These are phyloP conservation scores for Thymus quinquecostatus DNA, from an alignment of 257 asterid species.

Conservation along the genomic window DNA sequence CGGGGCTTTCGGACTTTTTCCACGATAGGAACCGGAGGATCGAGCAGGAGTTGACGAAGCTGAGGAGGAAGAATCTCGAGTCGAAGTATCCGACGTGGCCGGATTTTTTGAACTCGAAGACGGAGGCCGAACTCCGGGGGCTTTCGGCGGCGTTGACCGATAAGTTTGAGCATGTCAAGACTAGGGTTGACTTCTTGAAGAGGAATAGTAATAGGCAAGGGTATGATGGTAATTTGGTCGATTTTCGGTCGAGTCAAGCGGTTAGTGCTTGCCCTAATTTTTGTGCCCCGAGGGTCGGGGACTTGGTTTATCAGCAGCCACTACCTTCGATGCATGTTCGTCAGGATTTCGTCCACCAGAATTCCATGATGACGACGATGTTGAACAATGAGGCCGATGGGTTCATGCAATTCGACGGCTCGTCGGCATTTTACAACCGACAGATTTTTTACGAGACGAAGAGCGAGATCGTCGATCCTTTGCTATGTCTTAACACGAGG, in stretches of 20 bases:
- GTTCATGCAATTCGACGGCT: not conserved
- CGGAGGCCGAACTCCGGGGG: not conserved
- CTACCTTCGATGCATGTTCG: not conserved
- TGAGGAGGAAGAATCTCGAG: not conserved
- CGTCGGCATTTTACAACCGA: not conserved
- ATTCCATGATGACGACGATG: not conserved
- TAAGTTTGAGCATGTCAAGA: not conserved
- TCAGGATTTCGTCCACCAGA: not conserved
- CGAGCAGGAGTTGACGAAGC: not conserved
- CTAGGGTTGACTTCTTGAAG: not conserved
- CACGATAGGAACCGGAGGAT: not conserved
- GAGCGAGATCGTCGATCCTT: not conserved
- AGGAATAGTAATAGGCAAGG: not conserved
- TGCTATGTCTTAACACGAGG: not conserved
- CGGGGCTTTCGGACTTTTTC: not conserved
- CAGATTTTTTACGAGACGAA: not conserved
- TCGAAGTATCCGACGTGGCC: slow-evolving; percentile 12
- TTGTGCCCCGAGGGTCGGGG: not conserved
- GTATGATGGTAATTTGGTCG: not conserved
- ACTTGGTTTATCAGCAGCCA: not conserved
- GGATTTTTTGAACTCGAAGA: not conserved
- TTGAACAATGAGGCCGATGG: not conserved
- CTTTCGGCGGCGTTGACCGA: not conserved
- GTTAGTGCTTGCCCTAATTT: not conserved
- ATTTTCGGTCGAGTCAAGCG: not conserved